Evolutionary conservation across 2,329 filamentous ascomycete genomes (phyloP).

Genomic region (Blastomyces parvus): DNA sequence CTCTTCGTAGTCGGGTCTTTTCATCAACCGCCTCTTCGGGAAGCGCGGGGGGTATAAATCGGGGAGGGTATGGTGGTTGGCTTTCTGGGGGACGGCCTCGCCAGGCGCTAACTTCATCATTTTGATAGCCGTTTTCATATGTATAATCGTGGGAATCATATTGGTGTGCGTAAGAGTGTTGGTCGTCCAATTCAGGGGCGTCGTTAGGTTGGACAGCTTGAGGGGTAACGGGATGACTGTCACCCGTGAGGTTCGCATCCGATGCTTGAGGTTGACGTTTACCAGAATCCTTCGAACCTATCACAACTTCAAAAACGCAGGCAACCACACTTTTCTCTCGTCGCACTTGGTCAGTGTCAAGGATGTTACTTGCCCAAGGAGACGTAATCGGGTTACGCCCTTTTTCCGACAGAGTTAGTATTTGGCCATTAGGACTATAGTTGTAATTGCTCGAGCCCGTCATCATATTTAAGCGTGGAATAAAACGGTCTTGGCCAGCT

Average conservation of each 20-base stretch:
- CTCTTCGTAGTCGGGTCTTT: constrained; percentile 68
- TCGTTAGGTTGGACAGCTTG: constrained; percentile 18
- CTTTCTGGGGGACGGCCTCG: constrained; percentile 6
- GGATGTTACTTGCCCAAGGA: constrained; percentile 52
- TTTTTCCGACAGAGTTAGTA: constrained; percentile 26
- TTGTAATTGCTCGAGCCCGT: constrained; percentile 35
- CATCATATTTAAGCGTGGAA: constrained; percentile 47
- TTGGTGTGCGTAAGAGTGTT: neutral
- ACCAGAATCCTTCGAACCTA: constrained; percentile 74
- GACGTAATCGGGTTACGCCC: constrained; percentile 30
- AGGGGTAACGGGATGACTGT: constrained; percentile 23
- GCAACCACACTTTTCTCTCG: constrained; percentile 88
- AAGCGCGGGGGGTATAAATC: constrained; percentile 33
- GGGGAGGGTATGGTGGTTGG: constrained; percentile 7
- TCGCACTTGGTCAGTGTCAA: constrained; percentile 77
- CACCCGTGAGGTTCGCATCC: constrained; percentile 22
- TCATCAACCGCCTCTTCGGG: constrained; percentile 60
- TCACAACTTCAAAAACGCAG: constrained; percentile 73
- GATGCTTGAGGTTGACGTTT: constrained; percentile 40
- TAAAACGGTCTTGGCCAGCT: constrained; percentile 59
- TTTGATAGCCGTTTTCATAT: constrained; percentile 6
- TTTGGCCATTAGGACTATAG: constrained; percentile 35
- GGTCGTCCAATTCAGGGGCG: constrained; percentile 17
- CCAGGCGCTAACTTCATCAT: constrained; percentile 6
- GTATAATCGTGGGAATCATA: constrained; percentile 1